Conservation (phyloP, 2,329 filamentous ascomycete genomes). For the Alternaria sp. region DNA sequence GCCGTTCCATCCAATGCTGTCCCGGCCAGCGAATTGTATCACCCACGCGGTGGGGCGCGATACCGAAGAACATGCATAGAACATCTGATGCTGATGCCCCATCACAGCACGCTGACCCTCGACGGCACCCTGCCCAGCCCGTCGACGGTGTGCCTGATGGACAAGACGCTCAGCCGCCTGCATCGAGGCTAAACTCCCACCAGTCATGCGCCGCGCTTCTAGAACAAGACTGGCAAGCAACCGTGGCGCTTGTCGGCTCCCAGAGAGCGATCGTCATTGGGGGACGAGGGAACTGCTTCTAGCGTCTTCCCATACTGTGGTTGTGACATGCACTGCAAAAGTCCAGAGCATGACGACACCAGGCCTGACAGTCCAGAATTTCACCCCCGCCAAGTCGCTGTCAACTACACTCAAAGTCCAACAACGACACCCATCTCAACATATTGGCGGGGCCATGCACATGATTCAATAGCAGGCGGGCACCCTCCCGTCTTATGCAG, state of each 20-base stretch:
- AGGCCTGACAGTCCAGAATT: neutral
- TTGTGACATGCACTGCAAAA: constrained; percentile 10
- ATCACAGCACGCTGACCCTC: neutral
- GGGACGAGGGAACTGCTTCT: constrained; percentile 3
- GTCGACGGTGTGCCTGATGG: constrained; percentile 3
- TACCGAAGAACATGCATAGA: constrained; percentile 15
- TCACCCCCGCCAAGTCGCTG: neutral
- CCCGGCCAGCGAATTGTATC: neutral
- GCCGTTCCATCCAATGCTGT: constrained; percentile 2
- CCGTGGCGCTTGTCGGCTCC: constrained; percentile 14
- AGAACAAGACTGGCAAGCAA: constrained; percentile 11
- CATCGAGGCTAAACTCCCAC: constrained; percentile 9
- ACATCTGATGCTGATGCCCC: neutral
- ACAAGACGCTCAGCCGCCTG: constrained; percentile 1
- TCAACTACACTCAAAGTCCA: neutral
- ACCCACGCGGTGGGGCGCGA: constrained; percentile 4
- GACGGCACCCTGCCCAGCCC: neutral
- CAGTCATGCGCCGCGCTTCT: constrained; percentile 13
- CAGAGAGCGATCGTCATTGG: constrained; percentile 2
- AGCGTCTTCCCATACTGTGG: constrained; percentile 16
- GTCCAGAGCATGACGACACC: constrained; percentile 5
- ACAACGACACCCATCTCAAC: neutral
- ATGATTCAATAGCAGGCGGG: neutral
- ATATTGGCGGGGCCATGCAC: neutral
- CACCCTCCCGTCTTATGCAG: constrained; percentile 1